phyloP scores from a whole-genome alignment of 345 rosid genomes.

The Eucalyptus dawsonii region DNA sequence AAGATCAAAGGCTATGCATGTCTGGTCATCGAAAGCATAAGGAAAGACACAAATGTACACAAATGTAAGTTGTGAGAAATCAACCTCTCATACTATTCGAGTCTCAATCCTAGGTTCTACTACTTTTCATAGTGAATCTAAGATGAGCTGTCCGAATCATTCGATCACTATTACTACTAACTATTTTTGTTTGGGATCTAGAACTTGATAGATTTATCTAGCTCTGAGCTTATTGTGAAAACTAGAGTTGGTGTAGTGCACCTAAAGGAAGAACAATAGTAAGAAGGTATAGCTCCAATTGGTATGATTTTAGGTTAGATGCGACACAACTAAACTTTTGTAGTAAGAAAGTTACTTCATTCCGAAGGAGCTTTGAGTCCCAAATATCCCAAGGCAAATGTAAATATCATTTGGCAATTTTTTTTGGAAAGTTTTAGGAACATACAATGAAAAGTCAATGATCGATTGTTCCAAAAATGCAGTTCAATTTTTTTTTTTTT shows the following conservation, averaged over 20 bases:
- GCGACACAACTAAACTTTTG: too few species aligned
- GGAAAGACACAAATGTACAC: conserved; percentile 12
- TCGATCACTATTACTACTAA: not conserved
- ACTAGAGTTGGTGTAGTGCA: conserved; percentile 81
- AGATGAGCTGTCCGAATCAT: not conserved
- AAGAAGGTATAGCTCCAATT: not conserved
- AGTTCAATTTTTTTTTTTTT: too few species aligned
- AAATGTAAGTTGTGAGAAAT: conserved; percentile 2
- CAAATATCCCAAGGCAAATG: too few species aligned
- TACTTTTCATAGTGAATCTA: not conserved
- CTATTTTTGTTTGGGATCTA: conserved; percentile 1
- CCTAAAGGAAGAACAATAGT: conserved; percentile 63
- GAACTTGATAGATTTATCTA: conserved; percentile 85
- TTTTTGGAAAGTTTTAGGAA: too few species aligned
- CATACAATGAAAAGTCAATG: too few species aligned
- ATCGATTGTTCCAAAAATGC: too few species aligned
- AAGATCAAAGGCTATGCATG: not conserved
- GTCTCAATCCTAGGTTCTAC: conserved; percentile 68
- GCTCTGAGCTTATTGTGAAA: conserved; percentile 81
- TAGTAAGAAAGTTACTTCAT: too few species aligned
- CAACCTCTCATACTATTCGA: conserved; percentile 31
- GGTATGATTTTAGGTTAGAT: too few species aligned
- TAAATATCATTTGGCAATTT: too few species aligned
- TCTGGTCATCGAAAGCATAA: conserved; percentile 83
- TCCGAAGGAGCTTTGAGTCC: accelerated